Evolutionary conservation across 306 rosid species (phyloP).

Genomic region (Vigna angularis): DNA sequence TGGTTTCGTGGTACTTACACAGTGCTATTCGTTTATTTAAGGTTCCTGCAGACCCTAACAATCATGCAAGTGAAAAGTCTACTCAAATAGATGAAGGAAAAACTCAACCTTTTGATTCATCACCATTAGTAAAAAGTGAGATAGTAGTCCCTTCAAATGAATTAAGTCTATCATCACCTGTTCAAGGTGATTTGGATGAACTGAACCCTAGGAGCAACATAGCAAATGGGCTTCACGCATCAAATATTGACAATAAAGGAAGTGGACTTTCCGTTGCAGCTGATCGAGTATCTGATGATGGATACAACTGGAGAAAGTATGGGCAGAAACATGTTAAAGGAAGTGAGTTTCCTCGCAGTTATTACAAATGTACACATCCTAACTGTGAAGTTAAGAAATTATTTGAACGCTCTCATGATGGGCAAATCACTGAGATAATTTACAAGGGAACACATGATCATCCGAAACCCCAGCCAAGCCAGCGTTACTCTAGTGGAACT

Average conservation of each 20-base stretch:
- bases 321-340: slow-evolving; percentile 99
- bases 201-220: slow-evolving; percentile 59
- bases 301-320: slow-evolving; percentile 98
- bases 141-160: slow-evolving; percentile 66
- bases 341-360: slow-evolving; percentile 98
- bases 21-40: slow-evolving; percentile 59
- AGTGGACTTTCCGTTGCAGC: slow-evolving; percentile 62
- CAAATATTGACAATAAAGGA: slow-evolving; percentile 68
- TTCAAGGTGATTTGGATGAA: slow-evolving; percentile 63
- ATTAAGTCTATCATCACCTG: slow-evolving; percentile 66
- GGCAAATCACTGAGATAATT: slow-evolving; percentile 92
- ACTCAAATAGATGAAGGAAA: slow-evolving; percentile 64
- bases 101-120: slow-evolving; percentile 55
- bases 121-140: slow-evolving; percentile 71
- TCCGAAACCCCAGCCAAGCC: slow-evolving; percentile 96
- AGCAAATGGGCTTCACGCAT: slow-evolving; percentile 63
- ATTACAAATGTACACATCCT: slow-evolving; percentile 98
- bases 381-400: slow-evolving; percentile 98
- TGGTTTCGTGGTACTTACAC: slow-evolving; percentile 43
- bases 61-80: slow-evolving; percentile 57
- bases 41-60: slow-evolving; percentile 68
- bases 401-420: slow-evolving; percentile 96
- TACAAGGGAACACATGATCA: slow-evolving; percentile 99
- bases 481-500: slow-evolving; percentile 76
- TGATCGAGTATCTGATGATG: slow-evolving; percentile 83